Evolutionary conservation across 495 filamentous ascomycete species (phyloP), one percentile per base, ranked within the genome.

Genomic region (Neurospora sp.): DNA sequence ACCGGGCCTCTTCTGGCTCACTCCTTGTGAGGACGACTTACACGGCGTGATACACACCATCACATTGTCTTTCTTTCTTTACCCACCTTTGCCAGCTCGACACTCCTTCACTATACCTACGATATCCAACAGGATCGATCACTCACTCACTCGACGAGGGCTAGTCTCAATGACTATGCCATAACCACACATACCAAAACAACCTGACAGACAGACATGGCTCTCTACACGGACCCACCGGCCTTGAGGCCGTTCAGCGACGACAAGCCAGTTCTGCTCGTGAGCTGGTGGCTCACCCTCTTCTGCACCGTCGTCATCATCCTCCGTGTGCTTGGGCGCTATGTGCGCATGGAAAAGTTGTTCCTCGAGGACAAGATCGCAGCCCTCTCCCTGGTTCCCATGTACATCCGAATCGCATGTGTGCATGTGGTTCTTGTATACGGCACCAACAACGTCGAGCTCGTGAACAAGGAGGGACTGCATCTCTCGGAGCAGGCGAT

Each of bases 271-370:
- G 93, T 90, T 0, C 84, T 99, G 41, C 85, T 98, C 68, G 92
- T 94, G 73, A 94, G 91, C 74, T 98, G 94, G 92, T 97, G 96
- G 96, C 92, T 93, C 71, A 95, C 94, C 1, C 81, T 83, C 1
- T 93, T 96, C 76, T 92, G 93, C 38, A 82, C 93, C 69, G 83
- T 87, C 53, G 91, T 97, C 73, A 97, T 99, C 73, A 70, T 93
- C 10, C 84, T 93, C 12, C 89, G 96, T 0, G 80, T 97, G 12
- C 81, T 79, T 69, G 94, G 96, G 17, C 90, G 96, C 40, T 95
- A 92, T 77, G 82, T 94, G 1, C 87, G 96, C 37, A 92, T 91
- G 40, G 90, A 97, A 79, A 88, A 85, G 72, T 86, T 98, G 39
- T 97, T 97, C 70, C 78, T 82, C 37, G 96, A 98, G 78, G 96